phyloP scores from a whole-genome alignment of 2,329 filamentous ascomycete genomes.

The Aspergillus tanneri region DNA sequence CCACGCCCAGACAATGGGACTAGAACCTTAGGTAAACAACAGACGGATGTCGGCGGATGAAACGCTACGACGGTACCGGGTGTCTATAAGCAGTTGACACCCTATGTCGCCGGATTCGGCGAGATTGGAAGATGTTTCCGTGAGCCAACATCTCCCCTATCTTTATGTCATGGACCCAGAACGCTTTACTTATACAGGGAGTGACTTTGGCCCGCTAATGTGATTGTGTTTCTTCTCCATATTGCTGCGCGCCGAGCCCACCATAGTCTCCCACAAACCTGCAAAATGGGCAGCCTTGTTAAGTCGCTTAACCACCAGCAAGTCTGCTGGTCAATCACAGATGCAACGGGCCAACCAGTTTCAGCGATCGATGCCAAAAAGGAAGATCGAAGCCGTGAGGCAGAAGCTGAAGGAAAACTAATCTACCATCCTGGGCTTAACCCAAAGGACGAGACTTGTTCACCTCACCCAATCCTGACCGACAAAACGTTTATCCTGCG shows the following conservation, averaged over 20 bases:
- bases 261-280: background rate
- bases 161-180: background rate
- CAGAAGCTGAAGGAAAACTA: background rate
- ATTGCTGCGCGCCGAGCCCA: background rate
- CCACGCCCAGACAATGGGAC: no score
- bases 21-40: no score
- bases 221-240: background rate
- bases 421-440: background rate
- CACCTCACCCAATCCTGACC: slow-evolving; percentile 3
- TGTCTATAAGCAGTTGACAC: background rate
- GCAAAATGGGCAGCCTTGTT: slow-evolving; percentile 2
- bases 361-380: background rate
- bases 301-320: background rate
- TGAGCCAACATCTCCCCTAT: background rate
- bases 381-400: background rate
- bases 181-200: background rate
- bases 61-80: background rate
- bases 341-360: background rate
- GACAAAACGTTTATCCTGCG: background rate
- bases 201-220: background rate
- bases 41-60: no score
- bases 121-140: background rate
- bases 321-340: slow-evolving; percentile 2
- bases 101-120: background rate
- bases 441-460: background rate